Conservation (phyloP, 2,329 filamentous ascomycete genomes). For the Monascus ruber region DNA sequence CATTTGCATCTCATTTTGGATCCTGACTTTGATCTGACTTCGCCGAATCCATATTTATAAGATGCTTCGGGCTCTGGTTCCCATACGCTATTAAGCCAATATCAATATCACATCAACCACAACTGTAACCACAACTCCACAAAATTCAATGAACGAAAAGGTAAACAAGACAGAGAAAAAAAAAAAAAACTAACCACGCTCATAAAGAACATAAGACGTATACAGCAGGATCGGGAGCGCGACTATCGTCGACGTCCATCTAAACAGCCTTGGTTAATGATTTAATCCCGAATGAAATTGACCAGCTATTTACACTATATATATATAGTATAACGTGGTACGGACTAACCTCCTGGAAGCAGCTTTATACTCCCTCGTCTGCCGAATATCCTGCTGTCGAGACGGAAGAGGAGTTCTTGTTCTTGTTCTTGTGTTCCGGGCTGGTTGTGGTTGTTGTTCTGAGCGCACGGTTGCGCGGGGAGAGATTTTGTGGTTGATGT, state of each 20-base stretch:
- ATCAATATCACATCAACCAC: neutral
- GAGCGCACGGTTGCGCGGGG: too few relatives aligned
- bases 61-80: slow-evolving; percentile 10
- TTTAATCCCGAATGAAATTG: neutral
- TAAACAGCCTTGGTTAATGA: slow-evolving; percentile 4
- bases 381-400: neutral
- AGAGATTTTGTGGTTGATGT: too few relatives aligned
- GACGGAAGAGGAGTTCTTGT: too few relatives aligned
- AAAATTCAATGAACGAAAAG: too few relatives aligned
- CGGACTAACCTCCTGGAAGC: neutral
- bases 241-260: slow-evolving; percentile 23
- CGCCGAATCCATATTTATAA: neutral
- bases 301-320: neutral
- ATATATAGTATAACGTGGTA: neutral
- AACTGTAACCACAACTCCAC: neutral
- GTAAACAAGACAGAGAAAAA: neutral
- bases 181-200: slow-evolving; percentile 17
- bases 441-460: too few relatives aligned
- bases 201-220: slow-evolving; percentile 23
- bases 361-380: neutral
- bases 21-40: too few relatives aligned
- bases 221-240: slow-evolving; percentile 20
- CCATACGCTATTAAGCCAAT: slow-evolving; percentile 12
- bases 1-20: too few relatives aligned
- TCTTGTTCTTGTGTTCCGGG: too few relatives aligned